Evolutionary conservation across 1,284 basidiomycete species (phyloP).

Genomic region (Trichosporon coremiiforme): DNA sequence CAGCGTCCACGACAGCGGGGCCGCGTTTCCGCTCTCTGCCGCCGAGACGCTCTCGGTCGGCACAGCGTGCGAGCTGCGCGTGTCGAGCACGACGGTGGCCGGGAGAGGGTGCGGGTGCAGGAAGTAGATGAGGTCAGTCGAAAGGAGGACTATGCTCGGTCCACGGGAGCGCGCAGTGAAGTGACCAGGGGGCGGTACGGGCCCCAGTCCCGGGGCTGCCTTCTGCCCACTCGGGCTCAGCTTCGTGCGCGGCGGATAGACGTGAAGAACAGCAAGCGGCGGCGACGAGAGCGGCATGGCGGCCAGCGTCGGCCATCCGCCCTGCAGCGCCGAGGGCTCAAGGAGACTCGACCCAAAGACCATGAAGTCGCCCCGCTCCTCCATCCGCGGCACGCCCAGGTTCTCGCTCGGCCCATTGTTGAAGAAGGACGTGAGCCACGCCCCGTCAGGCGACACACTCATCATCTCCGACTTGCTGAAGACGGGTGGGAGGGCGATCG

Average conservation of each 20-base stretch:
- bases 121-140: constrained; percentile 34
- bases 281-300: constrained; percentile 34
- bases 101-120: constrained; percentile 37
- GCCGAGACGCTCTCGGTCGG: constrained; percentile 25
- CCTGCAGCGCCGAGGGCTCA: constrained; percentile 31
- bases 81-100: constrained; percentile 27
- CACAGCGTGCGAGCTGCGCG: constrained; percentile 23
- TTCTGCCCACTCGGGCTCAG: constrained; percentile 23
- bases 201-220: constrained; percentile 37
- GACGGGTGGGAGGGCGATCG: constrained; percentile 33
- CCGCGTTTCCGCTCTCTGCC: constrained; percentile 19
- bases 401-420: constrained; percentile 17
- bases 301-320: constrained; percentile 34
- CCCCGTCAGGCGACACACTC: constrained; percentile 41
- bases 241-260: constrained; percentile 41
- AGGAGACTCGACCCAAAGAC: constrained; percentile 36
- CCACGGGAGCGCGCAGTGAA: constrained; percentile 29
- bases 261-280: constrained; percentile 38
- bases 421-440: constrained; percentile 40
- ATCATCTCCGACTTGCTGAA: constrained; percentile 35
- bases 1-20: constrained; percentile 36
- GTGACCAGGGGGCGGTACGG: constrained; percentile 34
- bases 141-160: constrained; percentile 42
- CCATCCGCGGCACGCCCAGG: constrained; percentile 11
- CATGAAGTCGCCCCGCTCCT: constrained; percentile 25